phyloP scores from a whole-genome alignment of 345 rosid genomes.

The Acer campestre region DNA sequence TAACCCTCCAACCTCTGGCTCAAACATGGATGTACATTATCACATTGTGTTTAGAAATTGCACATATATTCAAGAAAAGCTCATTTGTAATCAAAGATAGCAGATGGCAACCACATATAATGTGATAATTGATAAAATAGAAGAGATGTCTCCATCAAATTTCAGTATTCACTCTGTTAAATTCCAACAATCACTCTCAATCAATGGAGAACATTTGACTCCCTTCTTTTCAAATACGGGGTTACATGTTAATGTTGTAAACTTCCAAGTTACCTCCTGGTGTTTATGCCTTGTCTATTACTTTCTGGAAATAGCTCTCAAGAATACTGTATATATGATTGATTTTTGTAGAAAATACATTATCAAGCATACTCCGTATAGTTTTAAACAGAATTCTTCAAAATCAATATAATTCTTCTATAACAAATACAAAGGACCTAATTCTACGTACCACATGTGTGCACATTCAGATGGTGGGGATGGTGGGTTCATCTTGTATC shows the following conservation, averaged over 20 bases:
- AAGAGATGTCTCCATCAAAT: neutral
- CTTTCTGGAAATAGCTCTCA: neutral
- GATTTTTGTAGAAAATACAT: neutral
- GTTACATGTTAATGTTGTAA: neutral
- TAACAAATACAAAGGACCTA: slow-evolving; percentile 9
- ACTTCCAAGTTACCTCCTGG: neutral
- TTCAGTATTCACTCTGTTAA: neutral
- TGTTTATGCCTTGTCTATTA: neutral
- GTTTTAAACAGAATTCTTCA: neutral
- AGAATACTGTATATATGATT: neutral
- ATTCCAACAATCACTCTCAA: neutral
- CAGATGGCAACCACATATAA: neutral
- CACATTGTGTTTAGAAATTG: neutral
- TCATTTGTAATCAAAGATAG: neutral
- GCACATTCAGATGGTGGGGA: slow-evolving; percentile 97
- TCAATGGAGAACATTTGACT: too few relatives aligned
- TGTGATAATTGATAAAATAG: neutral
- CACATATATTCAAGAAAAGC: neutral
- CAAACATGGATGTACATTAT: neutral
- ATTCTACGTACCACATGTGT: slow-evolving; percentile 81
- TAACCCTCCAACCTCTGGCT: slow-evolving; percentile 6
- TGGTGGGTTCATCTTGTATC: slow-evolving; percentile 95
- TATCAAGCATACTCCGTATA: neutral
- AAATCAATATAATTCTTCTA: neutral
- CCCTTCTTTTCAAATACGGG: neutral